These are phyloP conservation scores for Takakia lepidozioides DNA, from an alignment of 225 moss, liverwort and hornwort genomes.

Conservation along the genomic window DNA sequence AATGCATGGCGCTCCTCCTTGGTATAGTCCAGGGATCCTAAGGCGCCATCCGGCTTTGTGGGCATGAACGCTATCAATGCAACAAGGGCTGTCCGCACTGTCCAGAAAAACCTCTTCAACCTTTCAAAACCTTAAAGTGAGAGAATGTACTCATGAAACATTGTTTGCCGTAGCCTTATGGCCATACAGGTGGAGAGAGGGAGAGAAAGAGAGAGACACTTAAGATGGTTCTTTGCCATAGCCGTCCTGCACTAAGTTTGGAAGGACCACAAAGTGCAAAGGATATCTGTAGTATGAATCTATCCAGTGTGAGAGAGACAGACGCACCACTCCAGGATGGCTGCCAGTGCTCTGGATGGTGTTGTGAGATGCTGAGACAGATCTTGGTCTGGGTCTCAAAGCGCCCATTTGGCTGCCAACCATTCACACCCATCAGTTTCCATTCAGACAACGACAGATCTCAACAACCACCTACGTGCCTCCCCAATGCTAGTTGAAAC, in stretches of 20 bases:
- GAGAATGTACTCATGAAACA: constrained; percentile 78
- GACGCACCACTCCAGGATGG: constrained; percentile 92
- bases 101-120: constrained; percentile 48
- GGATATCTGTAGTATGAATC: constrained; percentile 61
- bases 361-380: constrained; percentile 95
- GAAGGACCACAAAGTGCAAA: too few species aligned
- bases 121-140: constrained; percentile 10
- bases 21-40: constrained; percentile 92
- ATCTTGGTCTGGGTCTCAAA: constrained; percentile 98
- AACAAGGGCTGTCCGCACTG: constrained; percentile 91
- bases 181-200: constrained; percentile 94
- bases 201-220: too few species aligned
- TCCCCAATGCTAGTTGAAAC: constrained; percentile 2
- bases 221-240: too few species aligned
- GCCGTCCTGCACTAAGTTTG: too few species aligned
- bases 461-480: too few species aligned
- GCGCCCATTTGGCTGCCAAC: constrained; percentile 75
- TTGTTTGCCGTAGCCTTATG: too few species aligned
- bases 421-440: too few species aligned
- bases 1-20: constrained; percentile 86
- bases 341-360: constrained; percentile 99
- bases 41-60: constrained; percentile 96
- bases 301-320: constrained; percentile 99
- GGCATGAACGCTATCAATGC: constrained; percentile 97
- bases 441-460: too few species aligned